Percentiles rank a stretch among this genome's conserved stretches.
Conservation (phyloP, 2,329 filamentous ascomycete genomes). For the Plectosphaerella plurivora region DNA sequence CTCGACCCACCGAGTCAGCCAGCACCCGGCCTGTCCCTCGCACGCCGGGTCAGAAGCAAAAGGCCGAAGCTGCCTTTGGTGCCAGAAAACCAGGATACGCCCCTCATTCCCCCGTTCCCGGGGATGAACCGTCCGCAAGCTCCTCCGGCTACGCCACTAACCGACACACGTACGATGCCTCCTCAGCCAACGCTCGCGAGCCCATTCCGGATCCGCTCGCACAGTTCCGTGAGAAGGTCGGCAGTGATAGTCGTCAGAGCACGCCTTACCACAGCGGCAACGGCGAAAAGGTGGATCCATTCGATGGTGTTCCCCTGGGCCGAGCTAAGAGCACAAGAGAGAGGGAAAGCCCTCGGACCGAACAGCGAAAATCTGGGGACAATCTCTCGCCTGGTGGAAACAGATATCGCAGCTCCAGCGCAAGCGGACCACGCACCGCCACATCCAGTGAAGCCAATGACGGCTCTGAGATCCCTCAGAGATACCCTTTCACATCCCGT, state of each 20-base stretch:
- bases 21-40: slow-evolving; percentile 38
- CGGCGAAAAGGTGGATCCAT: slow-evolving; percentile 56
- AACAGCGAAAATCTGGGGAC: slow-evolving; percentile 12
- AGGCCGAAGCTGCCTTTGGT: slow-evolving; percentile 52
- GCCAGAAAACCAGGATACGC: slow-evolving; percentile 43
- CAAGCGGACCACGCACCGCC: slow-evolving; percentile 19
- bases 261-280: slow-evolving; percentile 52
- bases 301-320: slow-evolving; percentile 40
- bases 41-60: slow-evolving; percentile 48
- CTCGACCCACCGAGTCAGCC: slow-evolving; percentile 22
- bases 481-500: slow-evolving; percentile 9
- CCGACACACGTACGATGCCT: slow-evolving; percentile 7
- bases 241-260: slow-evolving; percentile 45
- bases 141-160: slow-evolving; percentile 44
- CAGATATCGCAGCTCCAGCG: slow-evolving; percentile 25
- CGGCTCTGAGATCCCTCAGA: slow-evolving; percentile 3
- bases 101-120: slow-evolving; percentile 40
- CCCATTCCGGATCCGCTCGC: slow-evolving; percentile 41
- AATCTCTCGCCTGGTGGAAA: slow-evolving; percentile 13
- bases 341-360: slow-evolving; percentile 27
- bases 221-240: slow-evolving; percentile 38
- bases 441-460: neutral
- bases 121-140: slow-evolving; percentile 48
- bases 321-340: slow-evolving; percentile 43
- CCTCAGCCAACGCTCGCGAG: slow-evolving; percentile 17